These are phyloP conservation scores for Erodium moschatum DNA, from an alignment of 441 rosid genomes.

Conservation along the genomic window DNA sequence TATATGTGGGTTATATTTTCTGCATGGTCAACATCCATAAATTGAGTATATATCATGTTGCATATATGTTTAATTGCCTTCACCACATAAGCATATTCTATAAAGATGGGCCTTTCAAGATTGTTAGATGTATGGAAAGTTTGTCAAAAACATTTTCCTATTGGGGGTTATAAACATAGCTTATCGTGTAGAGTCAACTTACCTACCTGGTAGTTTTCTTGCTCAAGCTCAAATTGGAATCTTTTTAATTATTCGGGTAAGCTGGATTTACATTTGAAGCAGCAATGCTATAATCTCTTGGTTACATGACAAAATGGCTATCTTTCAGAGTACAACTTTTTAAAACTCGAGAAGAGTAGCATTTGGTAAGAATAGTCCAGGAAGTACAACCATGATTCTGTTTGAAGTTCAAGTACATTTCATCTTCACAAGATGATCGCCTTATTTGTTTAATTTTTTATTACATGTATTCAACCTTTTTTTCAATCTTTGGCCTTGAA, in stretches of 20 bases:
- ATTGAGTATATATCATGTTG: conserved; percentile 1
- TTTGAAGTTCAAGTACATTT: background rate
- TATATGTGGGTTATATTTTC: background rate
- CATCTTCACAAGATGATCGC: background rate
- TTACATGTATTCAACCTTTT: background rate
- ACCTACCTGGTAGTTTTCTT: background rate
- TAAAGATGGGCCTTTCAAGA: background rate
- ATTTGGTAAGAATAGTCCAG: background rate
- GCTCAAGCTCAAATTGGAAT: background rate
- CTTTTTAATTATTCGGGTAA: background rate
- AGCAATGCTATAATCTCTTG: background rate
- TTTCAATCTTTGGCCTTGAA: background rate
- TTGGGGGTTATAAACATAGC: background rate
- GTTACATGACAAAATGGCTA: background rate
- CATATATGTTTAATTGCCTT: background rate
- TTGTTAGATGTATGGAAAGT: background rate
- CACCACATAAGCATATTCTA: background rate
- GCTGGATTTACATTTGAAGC: background rate
- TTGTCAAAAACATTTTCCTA: background rate
- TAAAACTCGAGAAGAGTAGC: background rate
- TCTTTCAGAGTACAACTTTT: background rate
- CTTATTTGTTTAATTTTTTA: background rate
- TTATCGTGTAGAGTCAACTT: background rate
- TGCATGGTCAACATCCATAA: no score
- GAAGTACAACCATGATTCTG: background rate